These are phyloP conservation scores for Calendula officinalis DNA, from an alignment of 129 eudicot species.

Conservation along the genomic window DNA sequence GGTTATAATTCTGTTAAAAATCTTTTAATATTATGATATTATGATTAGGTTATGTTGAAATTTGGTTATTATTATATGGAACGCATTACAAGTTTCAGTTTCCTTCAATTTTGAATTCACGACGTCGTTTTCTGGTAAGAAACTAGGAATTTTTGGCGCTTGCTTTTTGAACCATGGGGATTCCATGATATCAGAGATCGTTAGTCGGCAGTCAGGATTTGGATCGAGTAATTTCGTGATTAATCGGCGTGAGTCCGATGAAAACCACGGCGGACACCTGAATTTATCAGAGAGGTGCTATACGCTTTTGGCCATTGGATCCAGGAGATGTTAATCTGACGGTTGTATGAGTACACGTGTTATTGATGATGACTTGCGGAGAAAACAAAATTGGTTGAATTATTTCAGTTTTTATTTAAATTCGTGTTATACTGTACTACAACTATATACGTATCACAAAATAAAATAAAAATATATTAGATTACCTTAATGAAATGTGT, in stretches of 20 bases:
- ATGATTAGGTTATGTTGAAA: too few relatives aligned
- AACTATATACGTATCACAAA: too few relatives aligned
- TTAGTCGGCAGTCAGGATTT: constrained; percentile 54
- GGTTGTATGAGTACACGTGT: background rate
- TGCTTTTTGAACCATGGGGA: constrained; percentile 64
- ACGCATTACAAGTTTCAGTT: constrained; percentile 61
- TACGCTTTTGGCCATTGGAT: constrained; percentile 27
- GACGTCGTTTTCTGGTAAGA: constrained; percentile 28
- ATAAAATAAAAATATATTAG: too few relatives aligned
- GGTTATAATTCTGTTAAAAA: too few relatives aligned
- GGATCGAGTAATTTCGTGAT: constrained; percentile 78
- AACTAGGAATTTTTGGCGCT: constrained; percentile 29
- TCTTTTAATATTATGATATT: too few relatives aligned
- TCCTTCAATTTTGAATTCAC: constrained; percentile 34
- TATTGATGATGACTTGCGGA: background rate
- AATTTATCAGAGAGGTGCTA: background rate
- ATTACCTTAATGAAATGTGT: too few relatives aligned
- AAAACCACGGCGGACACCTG: constrained; percentile 98
- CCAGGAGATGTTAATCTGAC: background rate
- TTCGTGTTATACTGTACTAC: too few relatives aligned
- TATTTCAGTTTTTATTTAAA: too few relatives aligned
- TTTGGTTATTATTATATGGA: too few relatives aligned
- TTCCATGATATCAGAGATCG: constrained; percentile 50
- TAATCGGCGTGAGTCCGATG: constrained; percentile 54
- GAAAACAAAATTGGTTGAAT: too few relatives aligned